Evolutionary conservation across 495 filamentous ascomycete genomes (phyloP).

Genomic region (Aspergillus carlsbadensis): DNA sequence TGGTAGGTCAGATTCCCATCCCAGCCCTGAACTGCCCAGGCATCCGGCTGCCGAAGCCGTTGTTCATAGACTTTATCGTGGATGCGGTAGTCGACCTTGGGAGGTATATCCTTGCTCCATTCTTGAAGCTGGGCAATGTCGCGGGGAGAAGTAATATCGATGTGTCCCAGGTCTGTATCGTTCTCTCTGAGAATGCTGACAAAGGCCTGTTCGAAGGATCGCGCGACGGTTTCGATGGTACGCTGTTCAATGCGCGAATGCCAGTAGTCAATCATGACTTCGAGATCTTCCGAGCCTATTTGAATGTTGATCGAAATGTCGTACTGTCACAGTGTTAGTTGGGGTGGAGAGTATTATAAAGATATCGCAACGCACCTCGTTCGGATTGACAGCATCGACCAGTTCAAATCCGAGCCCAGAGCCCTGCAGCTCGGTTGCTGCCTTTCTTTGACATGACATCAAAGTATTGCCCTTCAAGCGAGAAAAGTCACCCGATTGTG

Average conservation of each 20-base stretch:
- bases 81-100: constrained; percentile 5
- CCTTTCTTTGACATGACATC: constrained; percentile 15
- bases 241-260: constrained; percentile 3
- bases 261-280: constrained; percentile 13
- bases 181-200: neutral
- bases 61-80: constrained; percentile 10
- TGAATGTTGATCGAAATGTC: constrained; percentile 9
- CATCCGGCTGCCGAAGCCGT: constrained; percentile 1
- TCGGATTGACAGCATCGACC: constrained; percentile 10
- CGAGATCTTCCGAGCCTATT: neutral
- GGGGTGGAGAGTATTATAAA: neutral
- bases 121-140: constrained; percentile 6
- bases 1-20: constrained; percentile 10
- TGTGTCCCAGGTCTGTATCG: neutral
- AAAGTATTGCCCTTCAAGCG: constrained; percentile 12
- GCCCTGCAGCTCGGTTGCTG: constrained; percentile 3
- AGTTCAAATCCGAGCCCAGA: constrained; percentile 8
- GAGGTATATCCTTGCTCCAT: constrained; percentile 8
- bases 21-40: constrained; percentile 10
- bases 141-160: constrained; percentile 1
- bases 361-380: constrained; percentile 2
- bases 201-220: constrained; percentile 8
- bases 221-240: constrained; percentile 4
- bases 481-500: constrained; percentile 4
- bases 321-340: neutral